Conservation (phyloP, 2,329 filamentous ascomycete species). For the Colletotrichum chrysophilum region DNA sequence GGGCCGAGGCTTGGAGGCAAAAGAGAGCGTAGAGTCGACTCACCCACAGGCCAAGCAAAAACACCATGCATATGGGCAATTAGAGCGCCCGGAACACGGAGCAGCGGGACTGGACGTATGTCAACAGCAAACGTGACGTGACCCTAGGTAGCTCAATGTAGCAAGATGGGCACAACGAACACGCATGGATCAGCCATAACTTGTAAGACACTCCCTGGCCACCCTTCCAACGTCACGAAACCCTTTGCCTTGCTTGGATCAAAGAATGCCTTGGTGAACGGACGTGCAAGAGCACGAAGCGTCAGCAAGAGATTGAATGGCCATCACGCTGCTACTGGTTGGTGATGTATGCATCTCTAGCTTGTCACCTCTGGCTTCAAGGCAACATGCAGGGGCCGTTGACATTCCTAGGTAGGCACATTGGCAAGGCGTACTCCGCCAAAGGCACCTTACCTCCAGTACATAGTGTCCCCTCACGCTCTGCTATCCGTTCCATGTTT, state of each 20-base stretch:
- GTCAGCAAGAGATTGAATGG: not conserved
- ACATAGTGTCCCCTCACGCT: too few species aligned
- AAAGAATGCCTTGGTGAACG: not conserved
- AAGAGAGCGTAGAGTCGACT: not conserved
- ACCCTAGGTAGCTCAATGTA: not conserved
- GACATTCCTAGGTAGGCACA: not conserved
- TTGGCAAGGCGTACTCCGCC: not conserved
- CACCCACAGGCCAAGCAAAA: not conserved
- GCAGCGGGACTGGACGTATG: not conserved
- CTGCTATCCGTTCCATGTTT: too few species aligned
- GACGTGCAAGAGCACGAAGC: not conserved
- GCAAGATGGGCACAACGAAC: not conserved
- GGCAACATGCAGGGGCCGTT: not conserved
- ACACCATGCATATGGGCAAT: not conserved
- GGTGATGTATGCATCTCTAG: not conserved
- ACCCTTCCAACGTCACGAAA: not conserved
- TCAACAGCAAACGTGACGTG: not conserved
- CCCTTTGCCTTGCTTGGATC: not conserved
- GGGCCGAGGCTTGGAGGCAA: not conserved
- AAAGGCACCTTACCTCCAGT: too few species aligned
- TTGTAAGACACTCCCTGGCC: not conserved
- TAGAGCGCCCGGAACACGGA: not conserved
- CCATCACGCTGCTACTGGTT: not conserved
- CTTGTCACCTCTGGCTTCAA: not conserved
- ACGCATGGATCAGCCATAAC: not conserved